Evolutionary conservation across 108 stramenopile genomes (phyloP).

Genomic region (Skeletonema costatum): DNA sequence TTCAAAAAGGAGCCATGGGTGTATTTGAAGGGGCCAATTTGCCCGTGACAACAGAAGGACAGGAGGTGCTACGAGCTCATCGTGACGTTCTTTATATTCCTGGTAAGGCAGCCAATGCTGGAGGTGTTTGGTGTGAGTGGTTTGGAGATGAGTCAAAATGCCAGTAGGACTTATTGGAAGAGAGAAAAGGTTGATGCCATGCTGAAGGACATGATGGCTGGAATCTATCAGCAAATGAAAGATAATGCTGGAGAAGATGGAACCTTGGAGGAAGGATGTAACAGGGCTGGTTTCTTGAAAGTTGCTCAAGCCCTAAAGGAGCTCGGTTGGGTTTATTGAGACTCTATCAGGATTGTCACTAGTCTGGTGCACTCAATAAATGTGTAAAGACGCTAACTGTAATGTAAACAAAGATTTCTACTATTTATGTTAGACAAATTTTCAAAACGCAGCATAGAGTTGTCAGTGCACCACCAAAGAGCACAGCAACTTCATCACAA

Average conservation of each 20-base stretch:
- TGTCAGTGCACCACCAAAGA: background rate
- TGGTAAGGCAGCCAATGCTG: slow-evolving; percentile 85
- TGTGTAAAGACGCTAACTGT: background rate
- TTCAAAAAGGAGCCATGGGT: slow-evolving; percentile 62
- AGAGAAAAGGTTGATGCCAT: slow-evolving; percentile 72
- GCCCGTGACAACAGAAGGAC: slow-evolving; percentile 69
- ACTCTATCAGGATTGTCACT: no score
- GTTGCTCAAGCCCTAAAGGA: slow-evolving; percentile 79
- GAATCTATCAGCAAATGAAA: slow-evolving; percentile 75
- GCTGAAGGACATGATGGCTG: slow-evolving; percentile 77
- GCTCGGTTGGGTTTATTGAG: slow-evolving; percentile 71
- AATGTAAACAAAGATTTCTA: background rate
- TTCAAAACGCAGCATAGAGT: background rate
- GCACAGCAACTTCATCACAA: background rate
- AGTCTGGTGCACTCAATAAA: no score
- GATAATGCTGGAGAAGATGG: slow-evolving; percentile 50
- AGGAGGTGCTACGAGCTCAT: slow-evolving; percentile 57
- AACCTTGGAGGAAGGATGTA: slow-evolving; percentile 84
- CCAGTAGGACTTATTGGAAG: slow-evolving; percentile 66
- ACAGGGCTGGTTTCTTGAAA: slow-evolving; percentile 81
- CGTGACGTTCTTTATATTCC: slow-evolving; percentile 69
- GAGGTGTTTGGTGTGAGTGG: slow-evolving; percentile 86
- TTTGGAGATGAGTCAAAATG: slow-evolving; percentile 74
- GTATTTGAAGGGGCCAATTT: slow-evolving; percentile 83
- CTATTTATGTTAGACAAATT: background rate